Evolutionary conservation across 139 green algal species (phyloP), one percentile per base, ranked within the genome.

Genomic region (Auxenochlorella protothecoides): DNA sequence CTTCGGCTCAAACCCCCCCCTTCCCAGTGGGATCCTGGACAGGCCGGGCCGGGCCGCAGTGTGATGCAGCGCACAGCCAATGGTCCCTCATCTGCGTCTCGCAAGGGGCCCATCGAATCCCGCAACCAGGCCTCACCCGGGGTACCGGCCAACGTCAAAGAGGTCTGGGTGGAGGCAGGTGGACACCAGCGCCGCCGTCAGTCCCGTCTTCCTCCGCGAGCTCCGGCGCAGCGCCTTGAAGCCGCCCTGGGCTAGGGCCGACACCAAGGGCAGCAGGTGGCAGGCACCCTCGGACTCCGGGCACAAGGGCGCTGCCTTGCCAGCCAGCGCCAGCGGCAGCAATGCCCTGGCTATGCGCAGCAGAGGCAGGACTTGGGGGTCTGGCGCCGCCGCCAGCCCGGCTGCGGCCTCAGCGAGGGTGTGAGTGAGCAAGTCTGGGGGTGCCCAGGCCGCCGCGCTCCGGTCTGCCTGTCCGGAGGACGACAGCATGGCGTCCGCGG

Each of bases 151-250:
- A 3, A 10, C 3, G 9, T 7, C 54, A 44, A 80, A 87, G 27
- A 89, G 81, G 53, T 71, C 10, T 3, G 82, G 80, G 57, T 80
- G 65, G 51, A 87, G 74, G 52, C 74, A 73, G 5, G 78, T 75
- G 66, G 78, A 78, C 11, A 86, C 75, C 4, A 78, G 55, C 2
- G 76, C 71, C 0, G 71, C 76, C 0, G 74, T 67, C 13, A 84
- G 71, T 2, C 72, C 62, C 53, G 69, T 59, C 51, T 63, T 56
- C 15, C 72, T 68, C 6, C 68, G 60, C 52, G 27, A 44, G 27
- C 27, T 44, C 27, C 27, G 27, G 27, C 27, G 27, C 27, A 44
- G 27, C 27, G 27, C 27, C 27, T 44, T 44, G 51, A 9, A 69
- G 6, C 16, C 44, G 15, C 8, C 44, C 65, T 12, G 13, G 7